These are phyloP conservation scores for Dictyostelium brefeldianum DNA, from an alignment of 78 protist genomes.

Conservation along the genomic window DNA sequence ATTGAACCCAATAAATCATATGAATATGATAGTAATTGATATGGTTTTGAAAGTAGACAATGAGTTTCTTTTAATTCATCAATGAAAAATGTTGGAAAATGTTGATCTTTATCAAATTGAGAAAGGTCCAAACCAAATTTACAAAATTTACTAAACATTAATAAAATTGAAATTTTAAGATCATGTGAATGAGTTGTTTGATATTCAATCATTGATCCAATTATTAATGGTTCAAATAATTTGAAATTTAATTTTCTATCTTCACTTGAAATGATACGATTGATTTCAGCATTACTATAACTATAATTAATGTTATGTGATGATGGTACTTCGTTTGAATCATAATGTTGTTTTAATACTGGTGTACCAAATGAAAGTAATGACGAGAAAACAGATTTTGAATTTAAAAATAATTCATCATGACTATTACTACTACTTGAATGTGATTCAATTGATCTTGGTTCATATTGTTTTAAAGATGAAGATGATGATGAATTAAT, in stretches of 20 bases:
- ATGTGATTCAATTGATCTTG: slow-evolving; percentile 39
- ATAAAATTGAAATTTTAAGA: slow-evolving; percentile 18
- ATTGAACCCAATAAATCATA: slow-evolving; percentile 48
- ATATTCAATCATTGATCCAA: slow-evolving; percentile 40
- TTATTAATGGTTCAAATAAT: slow-evolving; percentile 55
- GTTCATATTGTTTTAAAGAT: slow-evolving; percentile 14
- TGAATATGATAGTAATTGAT: slow-evolving; percentile 23
- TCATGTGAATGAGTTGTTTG: slow-evolving; percentile 40
- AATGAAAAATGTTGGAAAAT: slow-evolving; percentile 29
- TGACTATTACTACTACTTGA: slow-evolving; percentile 33
- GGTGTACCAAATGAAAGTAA: slow-evolving; percentile 28
- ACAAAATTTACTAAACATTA: slow-evolving; percentile 52
- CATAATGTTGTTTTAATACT: slow-evolving; percentile 33
- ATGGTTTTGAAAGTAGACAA: slow-evolving; percentile 19
- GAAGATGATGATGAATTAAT: not conserved
- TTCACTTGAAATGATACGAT: slow-evolving; percentile 29
- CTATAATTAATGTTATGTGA: slow-evolving; percentile 43
- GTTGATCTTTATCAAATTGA: slow-evolving; percentile 37
- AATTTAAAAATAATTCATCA: slow-evolving; percentile 45
- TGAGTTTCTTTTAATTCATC: slow-evolving; percentile 64
- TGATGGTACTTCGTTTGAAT: slow-evolving; percentile 19
- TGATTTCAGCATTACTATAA: slow-evolving; percentile 46
- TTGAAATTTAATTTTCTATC: slow-evolving; percentile 27
- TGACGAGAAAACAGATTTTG: slow-evolving; percentile 33
- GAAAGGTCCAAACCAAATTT: slow-evolving; percentile 70